A percentile compares a stretch with the other conserved stretches of the same genome.
Evolutionary conservation across 2,329 filamentous ascomycete genomes (phyloP).

Genomic region (Sporothrix euskadiensis): DNA sequence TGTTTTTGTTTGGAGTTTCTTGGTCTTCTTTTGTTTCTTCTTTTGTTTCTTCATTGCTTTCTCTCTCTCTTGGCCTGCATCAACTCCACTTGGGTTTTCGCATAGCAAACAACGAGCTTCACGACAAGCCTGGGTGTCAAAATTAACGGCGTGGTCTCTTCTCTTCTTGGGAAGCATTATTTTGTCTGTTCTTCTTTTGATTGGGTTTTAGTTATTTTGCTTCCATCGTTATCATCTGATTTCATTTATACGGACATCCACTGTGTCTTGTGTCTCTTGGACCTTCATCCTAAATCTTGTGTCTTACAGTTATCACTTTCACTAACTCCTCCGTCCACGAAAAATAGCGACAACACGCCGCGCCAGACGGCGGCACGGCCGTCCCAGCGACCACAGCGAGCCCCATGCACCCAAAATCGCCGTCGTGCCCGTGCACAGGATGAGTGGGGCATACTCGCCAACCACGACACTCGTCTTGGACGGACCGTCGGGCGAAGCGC

Average conservation of each 20-base stretch:
- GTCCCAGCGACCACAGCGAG: constrained; percentile 47
- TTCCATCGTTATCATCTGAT: not conserved
- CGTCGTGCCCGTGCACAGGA: constrained; percentile 54
- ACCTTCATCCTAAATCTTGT: not conserved
- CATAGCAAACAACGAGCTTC: constrained; percentile 23
- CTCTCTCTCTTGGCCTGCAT: not conserved
- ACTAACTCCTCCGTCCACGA: not conserved
- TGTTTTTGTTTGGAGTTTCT: not conserved
- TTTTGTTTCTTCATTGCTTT: constrained; percentile 1
- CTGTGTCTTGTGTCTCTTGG: not conserved
- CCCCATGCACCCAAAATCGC: constrained; percentile 53
- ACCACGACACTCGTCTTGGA: constrained; percentile 32
- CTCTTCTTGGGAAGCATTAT: constrained; percentile 15
- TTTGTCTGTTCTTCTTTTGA: not conserved
- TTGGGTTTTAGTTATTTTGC: not conserved
- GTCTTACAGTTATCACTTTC: too few species aligned
- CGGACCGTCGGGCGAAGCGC: not conserved
- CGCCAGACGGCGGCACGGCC: constrained; percentile 29
- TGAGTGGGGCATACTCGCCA: constrained; percentile 51
- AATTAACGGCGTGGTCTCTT: constrained; percentile 11
- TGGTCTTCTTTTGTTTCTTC: not conserved
- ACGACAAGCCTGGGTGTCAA: constrained; percentile 11
- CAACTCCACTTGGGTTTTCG: constrained; percentile 14
- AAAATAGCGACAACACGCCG: constrained; percentile 4
- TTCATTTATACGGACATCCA: not conserved